These are phyloP conservation scores for Diaporthe vaccinii DNA, from an alignment of 2,329 filamentous ascomycete species.

Conservation along the genomic window DNA sequence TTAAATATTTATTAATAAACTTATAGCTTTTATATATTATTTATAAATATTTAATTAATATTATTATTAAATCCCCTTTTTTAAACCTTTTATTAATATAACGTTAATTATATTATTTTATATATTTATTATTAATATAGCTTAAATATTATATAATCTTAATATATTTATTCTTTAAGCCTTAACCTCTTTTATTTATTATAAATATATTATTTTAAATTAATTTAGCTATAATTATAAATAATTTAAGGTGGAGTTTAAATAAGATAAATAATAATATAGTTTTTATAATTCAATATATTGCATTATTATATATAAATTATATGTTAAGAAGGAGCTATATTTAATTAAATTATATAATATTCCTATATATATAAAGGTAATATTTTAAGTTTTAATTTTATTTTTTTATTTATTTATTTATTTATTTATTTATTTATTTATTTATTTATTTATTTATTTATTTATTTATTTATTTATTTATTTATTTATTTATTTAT, in stretches of 20 bases:
- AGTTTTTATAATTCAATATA: no score
- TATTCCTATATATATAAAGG: not conserved
- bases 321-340: not conserved
- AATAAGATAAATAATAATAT: no score
- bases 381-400: not conserved
- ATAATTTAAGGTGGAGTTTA: no score
- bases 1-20: not conserved
- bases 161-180: no score
- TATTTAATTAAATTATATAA: not conserved
- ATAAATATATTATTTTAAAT: not conserved
- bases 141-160: not conserved
- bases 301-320: not conserved
- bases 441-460: slow-evolving; percentile 21
- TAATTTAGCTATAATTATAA: no score
- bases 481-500: slow-evolving; percentile 18
- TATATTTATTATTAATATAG: not conserved
- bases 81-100: not conserved
- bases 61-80: not conserved
- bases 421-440: slow-evolving; percentile 18
- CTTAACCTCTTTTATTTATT: no score
- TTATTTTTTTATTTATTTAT: not conserved
- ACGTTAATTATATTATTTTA: not conserved
- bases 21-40: not conserved
- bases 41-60: not conserved
- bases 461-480: slow-evolving; percentile 15